A percentile compares a stretch with the other conserved stretches of the same genome.
phyloP scores from a whole-genome alignment of 768 basidiomycete genomes.

The Podaxis pistillaris region DNA sequence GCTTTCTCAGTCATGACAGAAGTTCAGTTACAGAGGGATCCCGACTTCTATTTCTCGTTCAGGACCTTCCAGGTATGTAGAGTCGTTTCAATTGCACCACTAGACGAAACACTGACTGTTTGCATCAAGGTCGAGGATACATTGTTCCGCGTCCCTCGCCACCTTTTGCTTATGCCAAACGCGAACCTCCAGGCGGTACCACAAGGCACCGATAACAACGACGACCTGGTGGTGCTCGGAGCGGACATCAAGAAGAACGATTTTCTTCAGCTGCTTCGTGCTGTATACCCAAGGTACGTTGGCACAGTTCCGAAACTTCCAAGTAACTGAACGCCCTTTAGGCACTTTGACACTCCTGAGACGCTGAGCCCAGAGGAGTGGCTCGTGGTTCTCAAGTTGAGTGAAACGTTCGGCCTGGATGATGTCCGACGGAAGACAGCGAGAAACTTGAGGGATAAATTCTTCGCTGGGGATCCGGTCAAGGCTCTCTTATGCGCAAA shows the following conservation, averaged over 20 bases:
- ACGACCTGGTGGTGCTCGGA: conserved; percentile 9
- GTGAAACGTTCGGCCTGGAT: neutral
- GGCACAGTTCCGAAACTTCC: neutral
- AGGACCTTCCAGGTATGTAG: conserved; percentile 9
- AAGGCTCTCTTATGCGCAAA: conserved; percentile 6
- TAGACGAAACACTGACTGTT: neutral
- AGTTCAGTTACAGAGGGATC: conserved; percentile 1
- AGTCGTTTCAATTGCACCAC: neutral
- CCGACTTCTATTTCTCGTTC: conserved; percentile 11
- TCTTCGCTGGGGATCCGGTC: conserved; percentile 10
- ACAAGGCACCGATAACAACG: conserved; percentile 4
- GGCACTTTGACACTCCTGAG: conserved; percentile 8
- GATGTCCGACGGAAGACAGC: conserved; percentile 4
- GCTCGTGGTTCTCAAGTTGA: conserved; percentile 6
- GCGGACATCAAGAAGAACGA: conserved; percentile 10
- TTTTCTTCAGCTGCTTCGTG: conserved; percentile 9
- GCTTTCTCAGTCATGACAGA: neutral
- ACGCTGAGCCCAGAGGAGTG: neutral
- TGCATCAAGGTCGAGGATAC: conserved; percentile 8
- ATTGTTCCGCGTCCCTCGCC: conserved; percentile 10
- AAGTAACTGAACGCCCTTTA: neutral
- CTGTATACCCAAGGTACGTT: conserved; percentile 9
- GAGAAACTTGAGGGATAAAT: conserved; percentile 5
- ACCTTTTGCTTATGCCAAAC: conserved; percentile 9
- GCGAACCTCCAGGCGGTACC: conserved; percentile 10